A percentile compares a stretch with the other conserved stretches of the same genome.
These are phyloP conservation scores for Scenedesmus sp. DNA, from an alignment of 163 green algal genomes.

Conservation along the genomic window DNA sequence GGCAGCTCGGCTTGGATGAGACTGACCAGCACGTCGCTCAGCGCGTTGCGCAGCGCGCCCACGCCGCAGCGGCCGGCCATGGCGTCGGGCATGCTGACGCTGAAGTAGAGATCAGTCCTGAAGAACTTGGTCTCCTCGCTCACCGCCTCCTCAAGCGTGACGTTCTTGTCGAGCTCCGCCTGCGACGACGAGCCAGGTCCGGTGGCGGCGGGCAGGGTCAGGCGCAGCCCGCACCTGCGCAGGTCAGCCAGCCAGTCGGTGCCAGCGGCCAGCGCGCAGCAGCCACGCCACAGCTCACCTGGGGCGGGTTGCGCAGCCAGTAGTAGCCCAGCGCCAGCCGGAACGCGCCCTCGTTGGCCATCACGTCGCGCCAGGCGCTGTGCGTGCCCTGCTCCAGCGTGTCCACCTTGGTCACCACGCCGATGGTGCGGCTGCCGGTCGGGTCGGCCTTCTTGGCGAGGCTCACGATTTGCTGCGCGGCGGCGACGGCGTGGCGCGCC, in stretches of 20 bases:
- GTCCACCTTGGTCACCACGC: constrained; percentile 95
- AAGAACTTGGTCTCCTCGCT: constrained; percentile 86
- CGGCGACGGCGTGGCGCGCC: background rate
- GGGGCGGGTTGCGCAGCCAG: constrained; percentile 6
- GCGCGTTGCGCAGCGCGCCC: background rate
- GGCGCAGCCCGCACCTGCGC: too few species aligned
- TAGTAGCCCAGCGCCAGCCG: constrained; percentile 21
- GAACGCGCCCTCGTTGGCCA: too few species aligned
- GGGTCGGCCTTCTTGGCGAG: constrained; percentile 91
- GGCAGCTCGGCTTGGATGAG: constrained; percentile 25
- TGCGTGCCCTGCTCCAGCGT: constrained; percentile 95
- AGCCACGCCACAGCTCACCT: constrained; percentile 1
- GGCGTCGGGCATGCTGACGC: background rate
- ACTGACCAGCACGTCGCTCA: constrained; percentile 38
- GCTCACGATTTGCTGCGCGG: constrained; percentile 59
- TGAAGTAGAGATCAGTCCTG: constrained; percentile 30
- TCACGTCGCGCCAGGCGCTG: constrained; percentile 36
- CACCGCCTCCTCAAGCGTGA: constrained; percentile 80
- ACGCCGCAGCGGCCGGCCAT: constrained; percentile 1
- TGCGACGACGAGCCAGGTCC: constrained; percentile 69
- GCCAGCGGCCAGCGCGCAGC: too few species aligned
- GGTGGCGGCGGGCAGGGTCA: too few species aligned
- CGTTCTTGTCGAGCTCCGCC: constrained; percentile 86
- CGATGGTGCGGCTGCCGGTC: constrained; percentile 80
- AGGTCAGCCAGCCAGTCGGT: too few species aligned